phyloP scores from a whole-genome alignment of 345 rosid species.

The Moringa oleifera region DNA sequence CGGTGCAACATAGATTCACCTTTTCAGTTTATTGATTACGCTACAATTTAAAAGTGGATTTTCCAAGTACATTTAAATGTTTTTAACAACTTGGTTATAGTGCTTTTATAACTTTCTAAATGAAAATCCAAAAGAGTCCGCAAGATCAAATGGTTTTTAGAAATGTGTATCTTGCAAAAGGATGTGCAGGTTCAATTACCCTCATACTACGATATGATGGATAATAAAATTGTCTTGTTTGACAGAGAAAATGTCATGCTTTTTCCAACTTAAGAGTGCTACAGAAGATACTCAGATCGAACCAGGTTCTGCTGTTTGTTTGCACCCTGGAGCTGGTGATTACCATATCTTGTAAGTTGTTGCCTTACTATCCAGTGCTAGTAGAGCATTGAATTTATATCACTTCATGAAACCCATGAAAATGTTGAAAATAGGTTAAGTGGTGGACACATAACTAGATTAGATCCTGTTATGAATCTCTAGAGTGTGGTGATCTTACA shows the following conservation, averaged over 20 bases:
- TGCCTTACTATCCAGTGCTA: constrained; percentile 6
- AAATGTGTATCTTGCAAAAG: not conserved
- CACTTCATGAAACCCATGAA: not conserved
- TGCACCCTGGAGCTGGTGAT: constrained; percentile 84
- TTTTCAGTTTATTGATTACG: constrained; percentile 5
- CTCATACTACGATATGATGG: not conserved
- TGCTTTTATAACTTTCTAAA: constrained; percentile 3
- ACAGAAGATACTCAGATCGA: constrained; percentile 54
- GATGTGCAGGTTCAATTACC: not conserved
- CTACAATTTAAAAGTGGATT: not conserved
- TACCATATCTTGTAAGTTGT: constrained; percentile 81
- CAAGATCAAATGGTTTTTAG: not conserved
- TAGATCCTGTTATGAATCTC: not conserved
- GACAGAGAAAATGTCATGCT: constrained; percentile 74
- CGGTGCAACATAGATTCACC: not conserved
- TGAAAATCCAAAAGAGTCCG: not conserved
- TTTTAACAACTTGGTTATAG: not conserved
- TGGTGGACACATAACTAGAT: too few species aligned
- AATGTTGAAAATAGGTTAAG: too few species aligned
- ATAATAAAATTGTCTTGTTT: constrained; percentile 1
- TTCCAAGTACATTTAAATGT: not conserved
- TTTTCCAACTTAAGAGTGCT: constrained; percentile 73
- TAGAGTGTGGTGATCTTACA: not conserved
- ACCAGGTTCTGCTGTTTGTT: constrained; percentile 53
- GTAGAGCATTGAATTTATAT: not conserved